phyloP scores from a whole-genome alignment of 331 rosid species.

The Cucumis variabilis region DNA sequence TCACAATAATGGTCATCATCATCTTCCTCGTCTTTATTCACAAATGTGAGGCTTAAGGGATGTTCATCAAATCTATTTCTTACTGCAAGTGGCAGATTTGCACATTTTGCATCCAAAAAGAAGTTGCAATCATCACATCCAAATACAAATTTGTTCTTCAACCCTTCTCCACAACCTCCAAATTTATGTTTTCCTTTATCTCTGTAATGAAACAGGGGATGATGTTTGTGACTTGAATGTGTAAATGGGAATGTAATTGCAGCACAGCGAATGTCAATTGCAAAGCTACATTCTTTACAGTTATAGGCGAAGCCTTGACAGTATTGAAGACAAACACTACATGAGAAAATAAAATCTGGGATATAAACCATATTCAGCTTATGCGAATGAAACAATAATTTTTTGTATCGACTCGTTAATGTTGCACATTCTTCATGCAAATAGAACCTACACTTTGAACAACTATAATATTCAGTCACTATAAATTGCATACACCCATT shows the following conservation, averaged over 20 bases:
- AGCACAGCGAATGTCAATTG: not conserved
- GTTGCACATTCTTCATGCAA: not conserved
- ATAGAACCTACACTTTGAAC: not conserved
- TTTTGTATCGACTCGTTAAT: not conserved
- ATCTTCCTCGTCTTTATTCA: not conserved
- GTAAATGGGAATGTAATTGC: constrained; percentile 1
- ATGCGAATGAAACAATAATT: not conserved
- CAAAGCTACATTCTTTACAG: not conserved
- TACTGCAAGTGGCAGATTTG: not conserved
- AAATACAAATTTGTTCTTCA: not conserved
- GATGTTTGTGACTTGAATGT: not conserved
- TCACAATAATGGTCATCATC: not conserved
- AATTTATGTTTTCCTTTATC: not conserved
- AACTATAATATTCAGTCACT: not conserved
- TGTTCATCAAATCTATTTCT: not conserved
- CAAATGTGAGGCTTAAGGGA: not conserved
- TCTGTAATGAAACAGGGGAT: not conserved
- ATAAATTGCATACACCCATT: not conserved
- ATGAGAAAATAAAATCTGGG: not conserved
- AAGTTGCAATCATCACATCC: not conserved
- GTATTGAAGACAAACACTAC: not conserved
- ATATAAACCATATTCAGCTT: not conserved
- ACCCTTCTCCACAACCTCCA: not conserved
- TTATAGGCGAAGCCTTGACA: constrained; percentile 1
- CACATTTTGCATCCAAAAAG: constrained; percentile 1